These are phyloP conservation scores for Termitomyces sp. DNA, from an alignment of 768 basidiomycete genomes.

Conservation along the genomic window DNA sequence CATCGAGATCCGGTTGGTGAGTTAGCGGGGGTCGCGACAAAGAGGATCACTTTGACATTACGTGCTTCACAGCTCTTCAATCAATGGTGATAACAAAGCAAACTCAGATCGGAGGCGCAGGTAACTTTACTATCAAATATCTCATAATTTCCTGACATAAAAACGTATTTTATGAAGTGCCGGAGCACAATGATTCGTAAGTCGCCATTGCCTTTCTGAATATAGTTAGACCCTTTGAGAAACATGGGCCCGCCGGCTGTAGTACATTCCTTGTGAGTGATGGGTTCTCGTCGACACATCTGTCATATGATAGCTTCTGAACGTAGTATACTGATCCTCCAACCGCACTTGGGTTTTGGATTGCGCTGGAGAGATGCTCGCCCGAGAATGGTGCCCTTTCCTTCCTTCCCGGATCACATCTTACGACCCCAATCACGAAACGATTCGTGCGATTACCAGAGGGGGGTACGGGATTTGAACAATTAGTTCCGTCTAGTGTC, in stretches of 20 bases:
- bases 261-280: constrained; percentile 69
- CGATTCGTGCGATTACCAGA: constrained; percentile 76
- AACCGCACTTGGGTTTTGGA: constrained; percentile 93
- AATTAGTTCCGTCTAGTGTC: constrained; percentile 35
- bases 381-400: constrained; percentile 77
- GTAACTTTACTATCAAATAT: constrained; percentile 32
- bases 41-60: background rate
- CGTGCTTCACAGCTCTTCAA: constrained; percentile 56
- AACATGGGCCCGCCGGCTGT: background rate
- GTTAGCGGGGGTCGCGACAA: constrained; percentile 10
- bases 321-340: constrained; percentile 85
- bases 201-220: constrained; percentile 19
- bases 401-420: constrained; percentile 89
- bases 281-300: background rate
- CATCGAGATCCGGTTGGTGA: constrained; percentile 82
- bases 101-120: constrained; percentile 87
- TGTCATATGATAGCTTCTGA: background rate
- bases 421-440: constrained; percentile 63
- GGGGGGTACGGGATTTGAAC: constrained; percentile 84
- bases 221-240: background rate
- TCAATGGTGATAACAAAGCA: constrained; percentile 98
- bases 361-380: constrained; percentile 88
- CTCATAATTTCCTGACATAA: background rate
- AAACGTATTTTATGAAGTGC: constrained; percentile 41
- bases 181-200: constrained; percentile 91